Evolutionary conservation across 257 asterid genomes (phyloP).

Genomic region (Ligustrum vulgare): DNA sequence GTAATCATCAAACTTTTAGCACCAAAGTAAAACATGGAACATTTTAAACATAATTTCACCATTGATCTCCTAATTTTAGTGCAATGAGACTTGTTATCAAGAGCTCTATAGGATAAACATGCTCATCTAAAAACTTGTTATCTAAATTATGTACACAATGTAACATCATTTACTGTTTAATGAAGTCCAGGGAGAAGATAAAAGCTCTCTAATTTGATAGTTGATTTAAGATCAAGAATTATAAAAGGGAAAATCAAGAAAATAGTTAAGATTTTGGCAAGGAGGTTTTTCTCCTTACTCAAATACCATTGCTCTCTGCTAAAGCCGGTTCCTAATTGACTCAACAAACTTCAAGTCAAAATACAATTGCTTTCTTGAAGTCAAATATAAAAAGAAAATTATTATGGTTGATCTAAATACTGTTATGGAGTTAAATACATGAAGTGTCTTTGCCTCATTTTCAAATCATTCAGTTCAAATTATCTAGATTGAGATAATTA

Average conservation of each 20-base stretch:
- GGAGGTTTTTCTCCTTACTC: background rate
- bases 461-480: too few species aligned
- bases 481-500: too few species aligned
- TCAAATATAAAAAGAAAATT: too few species aligned
- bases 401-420: too few species aligned
- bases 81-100: background rate
- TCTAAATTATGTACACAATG: background rate
- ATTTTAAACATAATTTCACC: too few species aligned
- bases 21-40: background rate
- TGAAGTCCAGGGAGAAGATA: background rate
- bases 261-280: background rate
- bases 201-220: background rate
- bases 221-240: background rate
- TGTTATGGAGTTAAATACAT: too few species aligned
- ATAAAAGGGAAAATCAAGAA: background rate
- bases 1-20: background rate
- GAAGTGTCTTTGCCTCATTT: too few species aligned
- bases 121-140: background rate
- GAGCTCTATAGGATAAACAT: background rate
- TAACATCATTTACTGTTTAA: too few species aligned
- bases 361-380: too few species aligned
- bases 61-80: too few species aligned
- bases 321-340: slow-evolving; percentile 1
- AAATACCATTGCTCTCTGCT: slow-evolving; percentile 1
- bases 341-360: slow-evolving; percentile 6